Evolutionary conservation across 768 basidiomycete genomes (phyloP).

Genomic region (Psilocybe tampanensis): DNA sequence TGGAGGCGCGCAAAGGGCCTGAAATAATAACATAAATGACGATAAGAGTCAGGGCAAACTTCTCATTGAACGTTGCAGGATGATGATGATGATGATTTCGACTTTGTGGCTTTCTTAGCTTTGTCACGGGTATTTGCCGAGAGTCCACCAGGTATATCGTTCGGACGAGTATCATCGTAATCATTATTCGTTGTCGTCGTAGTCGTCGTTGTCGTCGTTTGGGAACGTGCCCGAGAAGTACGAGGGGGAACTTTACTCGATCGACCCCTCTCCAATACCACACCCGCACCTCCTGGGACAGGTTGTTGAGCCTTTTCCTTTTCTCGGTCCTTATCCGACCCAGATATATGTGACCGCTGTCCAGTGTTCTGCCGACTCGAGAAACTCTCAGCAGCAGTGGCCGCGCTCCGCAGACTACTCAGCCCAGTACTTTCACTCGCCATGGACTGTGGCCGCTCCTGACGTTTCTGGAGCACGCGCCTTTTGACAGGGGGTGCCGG

Average conservation of each 20-base stretch:
- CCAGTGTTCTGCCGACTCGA: slow-evolving; percentile 34
- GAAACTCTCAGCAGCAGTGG: slow-evolving; percentile 49
- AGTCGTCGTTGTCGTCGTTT: slow-evolving; percentile 16
- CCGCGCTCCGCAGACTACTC: slow-evolving; percentile 62
- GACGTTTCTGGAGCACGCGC: slow-evolving; percentile 22
- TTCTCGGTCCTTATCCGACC: slow-evolving; percentile 5
- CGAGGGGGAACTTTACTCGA: slow-evolving; percentile 2
- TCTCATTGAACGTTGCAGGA: slow-evolving; percentile 49
- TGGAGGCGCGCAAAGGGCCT: neutral
- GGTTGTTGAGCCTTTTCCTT: slow-evolving; percentile 1
- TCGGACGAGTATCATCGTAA: neutral
- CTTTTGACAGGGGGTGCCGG: slow-evolving; percentile 13
- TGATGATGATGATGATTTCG: slow-evolving; percentile 38
- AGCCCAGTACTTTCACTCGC: slow-evolving; percentile 60
- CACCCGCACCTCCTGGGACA: slow-evolving; percentile 5
- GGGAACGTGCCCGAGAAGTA: slow-evolving; percentile 17
- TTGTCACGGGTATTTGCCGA: slow-evolving; percentile 26
- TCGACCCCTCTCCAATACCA: slow-evolving; percentile 6
- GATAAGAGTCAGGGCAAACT: neutral
- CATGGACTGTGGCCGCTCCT: slow-evolving; percentile 58
- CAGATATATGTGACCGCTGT: slow-evolving; percentile 19
- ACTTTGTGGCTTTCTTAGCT: slow-evolving; percentile 38
- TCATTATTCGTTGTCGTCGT: neutral
- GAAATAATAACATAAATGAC: too few species aligned
- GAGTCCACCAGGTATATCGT: slow-evolving; percentile 37